A percentile compares a stretch with the other conserved stretches of the same genome.
Conservation (phyloP, 495 filamentous ascomycete species). For the Bathelium albidoporum region DNA sequence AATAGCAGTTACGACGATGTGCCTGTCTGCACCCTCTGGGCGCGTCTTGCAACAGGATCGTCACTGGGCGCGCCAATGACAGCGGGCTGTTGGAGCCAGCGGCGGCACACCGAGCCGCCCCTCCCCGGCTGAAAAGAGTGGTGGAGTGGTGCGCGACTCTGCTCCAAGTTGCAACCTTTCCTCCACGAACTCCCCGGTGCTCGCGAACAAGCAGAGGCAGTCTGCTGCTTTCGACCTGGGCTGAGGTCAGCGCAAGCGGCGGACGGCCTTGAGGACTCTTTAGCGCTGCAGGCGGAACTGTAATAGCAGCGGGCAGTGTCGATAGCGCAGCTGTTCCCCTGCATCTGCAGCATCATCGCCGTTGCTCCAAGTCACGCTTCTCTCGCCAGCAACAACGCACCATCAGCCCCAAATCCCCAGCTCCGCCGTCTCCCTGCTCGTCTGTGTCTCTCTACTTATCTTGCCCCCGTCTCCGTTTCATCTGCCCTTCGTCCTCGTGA, state of each 20-base stretch:
- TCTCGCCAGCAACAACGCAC: neutral
- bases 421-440: neutral
- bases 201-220: neutral
- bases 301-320: constrained; percentile 6
- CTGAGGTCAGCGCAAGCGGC: constrained; percentile 3
- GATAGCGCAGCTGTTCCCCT: constrained; percentile 4
- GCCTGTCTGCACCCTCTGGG: neutral
- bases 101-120: neutral
- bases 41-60: constrained; percentile 2
- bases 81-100: neutral
- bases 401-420: neutral
- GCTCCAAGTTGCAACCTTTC: neutral
- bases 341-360: constrained; percentile 6
- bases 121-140: neutral
- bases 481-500: neutral
- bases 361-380: constrained; percentile 4
- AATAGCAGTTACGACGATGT: neutral
- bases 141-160: neutral
- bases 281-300: neutral
- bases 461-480: neutral
- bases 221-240: neutral
- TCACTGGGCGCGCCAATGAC: neutral
- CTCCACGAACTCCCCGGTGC: neutral
- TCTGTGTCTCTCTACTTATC: neutral
- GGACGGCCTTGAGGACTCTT: neutral